Evolutionary conservation across 768 basidiomycete species (phyloP), one percentile per base, ranked within the genome.

Genomic region (Suillus paluster): DNA sequence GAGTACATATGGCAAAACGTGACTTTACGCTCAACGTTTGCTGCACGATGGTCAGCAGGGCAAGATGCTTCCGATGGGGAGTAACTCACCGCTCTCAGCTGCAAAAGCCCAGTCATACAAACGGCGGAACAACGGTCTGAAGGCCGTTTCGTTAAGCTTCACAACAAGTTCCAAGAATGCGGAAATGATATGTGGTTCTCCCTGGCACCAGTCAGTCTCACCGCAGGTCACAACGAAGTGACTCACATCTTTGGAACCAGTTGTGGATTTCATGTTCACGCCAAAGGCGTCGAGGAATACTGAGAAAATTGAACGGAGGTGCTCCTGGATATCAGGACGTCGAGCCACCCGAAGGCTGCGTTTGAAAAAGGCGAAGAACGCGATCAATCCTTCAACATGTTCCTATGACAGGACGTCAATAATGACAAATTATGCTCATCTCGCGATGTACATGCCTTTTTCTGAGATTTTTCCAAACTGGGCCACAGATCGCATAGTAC

Each of bases 41-140:
- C 68, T 71, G 27, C 38, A 34, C 60, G 33, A 5, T 39, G 39
- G n/a, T 54, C 64, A 61, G 25, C 42, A 17, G 5, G n/a, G 61
- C 4, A 48, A 27, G 9, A 23, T 5, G 4, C 23, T 38, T 54
- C 15, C 1, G 21, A 25, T 14, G 5, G 9, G 23, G 21, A 38
- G 53, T 11, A 4, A 74, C 80, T 36, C 68, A 88, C 87, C 75
- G 27, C 70, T 69, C 33, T 82, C 83, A 61, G 80, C 79, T 1
- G 82, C 83, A 68, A 95, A 95, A 0, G 95, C 95, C 97, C 97
- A 99, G 71, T 99, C 97, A 69, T 93, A 95, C 61, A 96, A 75
- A 58, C 89, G 88, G 59, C 95, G 87, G 84, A 98, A 97, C 17
- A 98, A 78, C 1, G 97, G 95, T 64, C 87, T 85, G 86, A 99